Evolutionary conservation across 176 grass and related monocot species (phyloP).

Genomic region (Oryza meridionalis): DNA sequence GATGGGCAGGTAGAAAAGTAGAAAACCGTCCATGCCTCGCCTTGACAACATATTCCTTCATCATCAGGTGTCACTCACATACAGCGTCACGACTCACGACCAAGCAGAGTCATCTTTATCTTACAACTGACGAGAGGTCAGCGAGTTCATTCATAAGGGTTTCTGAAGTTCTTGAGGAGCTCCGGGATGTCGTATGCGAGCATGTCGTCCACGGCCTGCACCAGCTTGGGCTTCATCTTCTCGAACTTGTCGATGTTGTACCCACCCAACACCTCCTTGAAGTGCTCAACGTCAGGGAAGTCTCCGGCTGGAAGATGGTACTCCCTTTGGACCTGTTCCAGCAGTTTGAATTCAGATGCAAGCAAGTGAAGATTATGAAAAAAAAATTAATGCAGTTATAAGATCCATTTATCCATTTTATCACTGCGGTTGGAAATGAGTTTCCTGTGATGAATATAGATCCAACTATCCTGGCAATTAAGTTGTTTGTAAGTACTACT

Average conservation of each 20-base stretch:
- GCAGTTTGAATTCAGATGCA: background rate
- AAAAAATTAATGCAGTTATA: too few relatives aligned
- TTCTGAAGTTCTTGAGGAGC: constrained; percentile 78
- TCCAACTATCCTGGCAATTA: background rate
- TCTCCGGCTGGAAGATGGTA: constrained; percentile 79
- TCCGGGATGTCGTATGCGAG: constrained; percentile 83
- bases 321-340: constrained; percentile 82
- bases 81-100: background rate
- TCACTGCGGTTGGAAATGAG: background rate
- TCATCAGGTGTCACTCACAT: background rate
- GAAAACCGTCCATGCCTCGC: background rate
- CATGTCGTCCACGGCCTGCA: constrained; percentile 91
- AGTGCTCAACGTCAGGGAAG: constrained; percentile 87
- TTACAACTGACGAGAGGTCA: constrained; percentile 43
- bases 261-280: constrained; percentile 72
- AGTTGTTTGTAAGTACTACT: constrained; percentile 12
- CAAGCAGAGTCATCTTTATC: background rate
- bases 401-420: background rate
- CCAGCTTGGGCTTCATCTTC: constrained; percentile 92
- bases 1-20: background rate
- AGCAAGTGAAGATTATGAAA: background rate
- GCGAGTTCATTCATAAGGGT: constrained; percentile 70
- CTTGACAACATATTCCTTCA: background rate
- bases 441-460: constrained; percentile 13
- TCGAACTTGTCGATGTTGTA: constrained; percentile 98